Percentiles rank a stretch among this genome's conserved stretches.
Conservation (phyloP, 2,329 filamentous ascomycete species). For the Rhynchosporium graminicola region DNA sequence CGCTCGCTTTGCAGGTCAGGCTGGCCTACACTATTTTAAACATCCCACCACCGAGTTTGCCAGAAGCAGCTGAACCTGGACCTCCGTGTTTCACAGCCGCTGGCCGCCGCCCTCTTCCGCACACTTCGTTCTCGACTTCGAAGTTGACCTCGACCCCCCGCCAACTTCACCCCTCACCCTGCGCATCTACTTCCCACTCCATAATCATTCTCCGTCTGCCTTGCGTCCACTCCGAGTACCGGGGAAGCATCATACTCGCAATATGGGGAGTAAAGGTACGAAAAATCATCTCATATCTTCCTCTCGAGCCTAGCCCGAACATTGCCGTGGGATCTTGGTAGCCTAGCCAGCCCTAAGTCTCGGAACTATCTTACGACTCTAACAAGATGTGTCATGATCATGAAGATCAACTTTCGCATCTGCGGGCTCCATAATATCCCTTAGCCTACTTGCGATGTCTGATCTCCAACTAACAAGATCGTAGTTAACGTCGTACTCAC, state of each 20-base stretch:
- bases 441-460: not conserved
- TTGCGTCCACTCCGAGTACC: too few relatives aligned
- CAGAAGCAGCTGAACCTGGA: not conserved
- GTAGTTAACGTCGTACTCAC: constrained; percentile 33
- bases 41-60: not conserved
- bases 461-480: constrained; percentile 21
- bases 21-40: not conserved
- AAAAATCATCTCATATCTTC: constrained; percentile 1
- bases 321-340: not conserved
- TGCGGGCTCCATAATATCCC: not conserved
- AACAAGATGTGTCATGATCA: not conserved
- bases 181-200: not conserved
- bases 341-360: not conserved
- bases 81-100: constrained; percentile 8
- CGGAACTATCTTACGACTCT: not conserved
- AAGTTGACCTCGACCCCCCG: constrained; percentile 1
- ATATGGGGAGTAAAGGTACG: constrained; percentile 31
- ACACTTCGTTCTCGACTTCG: constrained; percentile 6
- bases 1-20: constrained; percentile 15
- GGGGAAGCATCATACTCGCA: not conserved
- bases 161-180: not conserved
- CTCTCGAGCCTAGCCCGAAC: constrained; percentile 4
- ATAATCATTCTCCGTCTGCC: too few relatives aligned
- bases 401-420: not conserved
- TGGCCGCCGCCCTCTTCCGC: not conserved